A percentile compares a stretch with the other conserved stretches of the same genome.
phyloP scores from a whole-genome alignment of 2,329 filamentous ascomycete species.

The Trichoderma sp. region DNA sequence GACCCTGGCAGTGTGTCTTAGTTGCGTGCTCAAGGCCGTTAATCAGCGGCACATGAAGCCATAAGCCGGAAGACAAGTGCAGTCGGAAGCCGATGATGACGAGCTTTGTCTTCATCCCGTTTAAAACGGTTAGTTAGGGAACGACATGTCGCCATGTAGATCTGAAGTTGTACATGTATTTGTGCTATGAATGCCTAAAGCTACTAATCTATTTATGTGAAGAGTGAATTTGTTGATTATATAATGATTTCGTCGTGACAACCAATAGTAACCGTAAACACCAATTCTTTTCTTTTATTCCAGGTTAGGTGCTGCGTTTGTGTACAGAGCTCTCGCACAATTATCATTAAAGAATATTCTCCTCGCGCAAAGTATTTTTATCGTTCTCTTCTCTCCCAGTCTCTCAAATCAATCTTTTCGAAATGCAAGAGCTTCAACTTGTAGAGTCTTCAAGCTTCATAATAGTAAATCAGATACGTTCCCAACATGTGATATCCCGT shows the following conservation, averaged over 20 bases:
- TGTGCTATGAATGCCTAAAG: not conserved
- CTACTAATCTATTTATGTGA: not conserved
- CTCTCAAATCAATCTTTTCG: not conserved
- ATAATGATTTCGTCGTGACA: not conserved
- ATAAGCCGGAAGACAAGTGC: not conserved
- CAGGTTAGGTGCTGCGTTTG: not conserved
- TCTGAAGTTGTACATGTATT: not conserved
- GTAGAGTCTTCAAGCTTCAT: slow-evolving; percentile 1
- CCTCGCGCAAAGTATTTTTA: not conserved
- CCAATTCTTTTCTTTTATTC: not conserved
- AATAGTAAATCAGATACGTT: slow-evolving; percentile 11
- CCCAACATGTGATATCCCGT: slow-evolving; percentile 11
- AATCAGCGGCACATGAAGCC: not conserved
- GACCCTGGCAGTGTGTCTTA: not conserved
- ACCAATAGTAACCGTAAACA: not conserved
- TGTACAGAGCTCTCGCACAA: not conserved
- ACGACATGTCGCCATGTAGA: not conserved
- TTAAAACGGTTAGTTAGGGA: not conserved
- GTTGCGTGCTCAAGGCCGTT: slow-evolving; percentile 6
- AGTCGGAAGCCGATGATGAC: not conserved
- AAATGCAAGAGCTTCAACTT: slow-evolving; percentile 10
- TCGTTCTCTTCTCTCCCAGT: no score
- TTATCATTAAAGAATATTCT: slow-evolving; percentile 11
- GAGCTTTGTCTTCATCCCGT: slow-evolving; percentile 4
- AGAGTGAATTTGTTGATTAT: not conserved